phyloP scores from a whole-genome alignment of 768 basidiomycete species.

The Lactarius quietus region DNA sequence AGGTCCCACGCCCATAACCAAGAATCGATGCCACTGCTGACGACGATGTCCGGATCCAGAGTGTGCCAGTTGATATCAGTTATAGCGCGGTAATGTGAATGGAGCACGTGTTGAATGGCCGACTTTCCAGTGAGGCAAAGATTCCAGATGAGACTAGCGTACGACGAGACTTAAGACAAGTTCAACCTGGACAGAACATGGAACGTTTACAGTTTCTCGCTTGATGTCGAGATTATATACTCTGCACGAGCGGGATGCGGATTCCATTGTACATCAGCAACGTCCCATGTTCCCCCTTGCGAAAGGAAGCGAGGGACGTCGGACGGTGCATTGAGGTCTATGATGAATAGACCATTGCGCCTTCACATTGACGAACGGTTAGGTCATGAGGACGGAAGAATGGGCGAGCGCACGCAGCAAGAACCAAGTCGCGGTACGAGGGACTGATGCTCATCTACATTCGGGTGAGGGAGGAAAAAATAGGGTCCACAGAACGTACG shows the following conservation, averaged over 20 bases:
- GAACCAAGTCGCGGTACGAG: slow-evolving; percentile 79
- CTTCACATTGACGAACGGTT: slow-evolving; percentile 33
- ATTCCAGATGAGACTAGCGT: slow-evolving; percentile 86
- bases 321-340: slow-evolving; percentile 85
- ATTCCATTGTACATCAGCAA: slow-evolving; percentile 92
- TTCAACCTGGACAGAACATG: neutral
- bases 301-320: slow-evolving; percentile 91
- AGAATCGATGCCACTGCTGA: slow-evolving; percentile 89
- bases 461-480: neutral
- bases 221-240: slow-evolving; percentile 85
- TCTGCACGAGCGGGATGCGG: slow-evolving; percentile 72
- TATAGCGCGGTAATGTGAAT: slow-evolving; percentile 90
- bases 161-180: neutral
- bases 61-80: slow-evolving; percentile 99
- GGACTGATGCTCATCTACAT: slow-evolving; percentile 89
- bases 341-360: slow-evolving; percentile 89
- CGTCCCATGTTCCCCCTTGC: slow-evolving; percentile 95
- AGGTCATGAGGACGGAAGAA: neutral
- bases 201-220: slow-evolving; percentile 71
- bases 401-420: slow-evolving; percentile 68
- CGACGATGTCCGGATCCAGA: slow-evolving; percentile 76
- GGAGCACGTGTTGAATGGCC: slow-evolving; percentile 79
- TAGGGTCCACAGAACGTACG: slow-evolving; percentile 42
- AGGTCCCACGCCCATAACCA: slow-evolving; percentile 97
- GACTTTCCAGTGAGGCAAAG: slow-evolving; percentile 68